Percentiles rank a stretch among this genome's conserved stretches.
These are phyloP conservation scores for Parmelia sp. DNA, from an alignment of 495 filamentous ascomycete genomes.

Conservation along the genomic window DNA sequence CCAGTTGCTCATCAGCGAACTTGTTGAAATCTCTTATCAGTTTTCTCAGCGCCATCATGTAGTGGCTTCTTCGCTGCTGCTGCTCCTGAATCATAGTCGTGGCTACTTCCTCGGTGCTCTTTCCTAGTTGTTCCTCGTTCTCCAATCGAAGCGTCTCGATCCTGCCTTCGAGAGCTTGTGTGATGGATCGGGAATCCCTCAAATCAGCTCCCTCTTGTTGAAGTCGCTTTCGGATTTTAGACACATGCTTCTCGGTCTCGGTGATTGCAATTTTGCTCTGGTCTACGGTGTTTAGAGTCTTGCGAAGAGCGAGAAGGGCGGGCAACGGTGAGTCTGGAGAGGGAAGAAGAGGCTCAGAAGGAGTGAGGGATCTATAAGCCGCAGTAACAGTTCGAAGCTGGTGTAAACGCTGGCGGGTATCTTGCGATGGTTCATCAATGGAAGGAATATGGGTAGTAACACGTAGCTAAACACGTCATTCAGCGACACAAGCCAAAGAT, in stretches of 20 bases:
- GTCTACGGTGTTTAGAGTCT: slow-evolving; percentile 53
- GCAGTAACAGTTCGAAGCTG: slow-evolving; percentile 54
- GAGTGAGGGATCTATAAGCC: slow-evolving; percentile 57
- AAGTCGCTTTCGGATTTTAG: slow-evolving; percentile 46
- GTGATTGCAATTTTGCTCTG: slow-evolving; percentile 55
- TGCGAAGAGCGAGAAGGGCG: slow-evolving; percentile 61
- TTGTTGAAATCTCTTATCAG: slow-evolving; percentile 57
- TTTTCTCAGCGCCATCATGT: slow-evolving; percentile 48
- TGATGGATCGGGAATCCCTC: slow-evolving; percentile 50
- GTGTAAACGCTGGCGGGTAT: slow-evolving; percentile 42
- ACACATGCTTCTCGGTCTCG: slow-evolving; percentile 49
- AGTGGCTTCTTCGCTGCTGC: slow-evolving; percentile 48
- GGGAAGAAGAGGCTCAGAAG: slow-evolving; percentile 57
- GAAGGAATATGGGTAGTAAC: slow-evolving; percentile 31
- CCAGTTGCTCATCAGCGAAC: slow-evolving; percentile 70
- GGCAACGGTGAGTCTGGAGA: slow-evolving; percentile 60
- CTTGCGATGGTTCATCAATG: slow-evolving; percentile 31
- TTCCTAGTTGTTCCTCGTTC: slow-evolving; percentile 47
- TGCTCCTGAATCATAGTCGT: slow-evolving; percentile 53
- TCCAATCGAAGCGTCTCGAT: slow-evolving; percentile 50
- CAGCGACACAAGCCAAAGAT: slow-evolving; percentile 6
- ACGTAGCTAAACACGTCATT: slow-evolving; percentile 36
- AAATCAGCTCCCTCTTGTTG: slow-evolving; percentile 56
- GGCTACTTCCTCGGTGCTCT: slow-evolving; percentile 53
- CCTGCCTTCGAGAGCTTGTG: slow-evolving; percentile 50